A percentile compares a stretch with the other conserved stretches of the same genome.
These are phyloP conservation scores for Calonectria pteridis DNA, from an alignment of 2,329 filamentous ascomycete species.

Conservation along the genomic window DNA sequence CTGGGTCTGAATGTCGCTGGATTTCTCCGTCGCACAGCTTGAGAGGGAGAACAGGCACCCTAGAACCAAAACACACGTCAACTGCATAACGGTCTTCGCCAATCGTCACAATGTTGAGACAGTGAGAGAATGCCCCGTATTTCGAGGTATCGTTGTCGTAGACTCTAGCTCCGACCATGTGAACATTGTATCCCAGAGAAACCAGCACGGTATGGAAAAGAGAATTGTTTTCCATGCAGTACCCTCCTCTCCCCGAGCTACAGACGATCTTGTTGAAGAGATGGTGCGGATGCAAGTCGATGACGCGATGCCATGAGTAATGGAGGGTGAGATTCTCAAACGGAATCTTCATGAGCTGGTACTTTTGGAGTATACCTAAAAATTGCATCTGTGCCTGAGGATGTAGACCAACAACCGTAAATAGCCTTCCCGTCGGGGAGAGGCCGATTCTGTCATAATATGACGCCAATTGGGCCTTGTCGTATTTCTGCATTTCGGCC, in stretches of 20 bases:
- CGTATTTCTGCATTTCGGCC: neutral
- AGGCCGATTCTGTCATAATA: neutral
- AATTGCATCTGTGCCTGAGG: neutral
- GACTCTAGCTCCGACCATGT: constrained; percentile 62
- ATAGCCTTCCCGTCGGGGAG: neutral
- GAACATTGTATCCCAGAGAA: constrained; percentile 62
- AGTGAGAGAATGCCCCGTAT: constrained; percentile 56
- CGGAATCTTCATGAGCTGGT: constrained; percentile 22
- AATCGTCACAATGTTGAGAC: constrained; percentile 70
- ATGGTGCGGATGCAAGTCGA: constrained; percentile 11
- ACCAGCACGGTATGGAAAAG: constrained; percentile 52
- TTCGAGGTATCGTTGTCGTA: neutral
- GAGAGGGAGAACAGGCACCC: constrained; percentile 50
- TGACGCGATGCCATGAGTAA: constrained; percentile 16
- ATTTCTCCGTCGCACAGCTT: constrained; percentile 43
- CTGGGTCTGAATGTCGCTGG: constrained; percentile 54
- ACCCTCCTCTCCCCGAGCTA: constrained; percentile 16
- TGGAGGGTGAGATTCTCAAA: constrained; percentile 28
- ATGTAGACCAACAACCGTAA: neutral
- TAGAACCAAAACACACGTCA: constrained; percentile 73
- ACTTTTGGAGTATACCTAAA: constrained; percentile 16
- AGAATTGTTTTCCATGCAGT: constrained; percentile 30
- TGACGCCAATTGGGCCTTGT: neutral
- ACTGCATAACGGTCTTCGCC: constrained; percentile 59
- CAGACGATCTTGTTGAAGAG: constrained; percentile 20